Base-by-base conservation (phyloP, 2,329 filamentous ascomycete genomes). In the Macrophomina pseudophaseolina region DNA sequence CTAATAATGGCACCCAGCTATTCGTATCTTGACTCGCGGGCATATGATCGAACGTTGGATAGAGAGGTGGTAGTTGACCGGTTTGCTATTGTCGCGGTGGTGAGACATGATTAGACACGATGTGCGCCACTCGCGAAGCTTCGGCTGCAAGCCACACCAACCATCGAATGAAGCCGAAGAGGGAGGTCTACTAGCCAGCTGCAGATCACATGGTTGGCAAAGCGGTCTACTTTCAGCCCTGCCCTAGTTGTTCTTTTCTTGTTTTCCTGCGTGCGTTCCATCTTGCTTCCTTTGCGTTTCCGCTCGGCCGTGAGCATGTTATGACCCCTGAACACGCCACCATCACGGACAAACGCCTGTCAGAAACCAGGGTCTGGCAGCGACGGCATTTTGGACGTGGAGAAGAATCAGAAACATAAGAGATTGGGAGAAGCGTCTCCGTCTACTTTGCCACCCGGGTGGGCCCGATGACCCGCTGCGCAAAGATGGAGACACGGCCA, bases 211-310 rank as follows among this genome's bases (percentile, higher is more conserved):
- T 11, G 30, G 16, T 33, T 7, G 23, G 42, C 18, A 1, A 49
- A 23, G 58, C 58, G 44, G 58, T 62, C 58, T 46, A 28, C 16
- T 33, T 16, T 49, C 58, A 49, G 44, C 58, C 58, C 42, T 62
- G 54, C 54, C 54, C 54, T 59, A 46, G n/a, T n/a, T 16, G 9
- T 28, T 23, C 11, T 14, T 12, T 52, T 33, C 28, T 8, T 16
- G 28, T 8, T 16, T 60, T 60, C 5, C 30, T 60, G 23, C 7
- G 28, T 11, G 28, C 30, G n/a, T 62, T 35, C 30, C 42, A 38
- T 48, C 18, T 49, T 12, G 4, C 16, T 46, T 44, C 14, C 8
- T 23, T 42, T 30, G 23, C 48, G 12, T 54, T 38, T 54, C 35
- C 7, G 3, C n/a, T 18, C 52, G 18, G 11, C 5, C 40, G n/a